Conservation (phyloP, 371 early-diverging fungal species). For the Circinella minor region DNA sequence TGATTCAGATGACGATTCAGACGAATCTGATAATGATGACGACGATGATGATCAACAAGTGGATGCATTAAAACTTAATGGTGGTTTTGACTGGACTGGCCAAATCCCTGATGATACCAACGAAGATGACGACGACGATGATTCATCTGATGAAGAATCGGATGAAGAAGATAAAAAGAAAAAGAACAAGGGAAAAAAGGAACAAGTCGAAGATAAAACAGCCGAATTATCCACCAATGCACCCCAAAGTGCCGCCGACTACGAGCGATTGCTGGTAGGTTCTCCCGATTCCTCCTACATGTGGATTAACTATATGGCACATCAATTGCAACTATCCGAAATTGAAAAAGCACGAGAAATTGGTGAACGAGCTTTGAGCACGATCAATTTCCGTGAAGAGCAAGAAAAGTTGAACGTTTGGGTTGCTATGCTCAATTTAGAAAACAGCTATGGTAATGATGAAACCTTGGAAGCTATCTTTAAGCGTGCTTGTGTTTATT, state of each 20-base stretch:
- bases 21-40: slow-evolving; percentile 51
- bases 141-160: slow-evolving; percentile 28
- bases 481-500: slow-evolving; percentile 80
- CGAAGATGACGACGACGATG: slow-evolving; percentile 26
- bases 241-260: slow-evolving; percentile 73
- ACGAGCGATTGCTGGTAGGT: slow-evolving; percentile 88
- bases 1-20: slow-evolving; percentile 58
- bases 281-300: slow-evolving; percentile 95
- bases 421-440: slow-evolving; percentile 93
- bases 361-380: slow-evolving; percentile 91
- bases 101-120: slow-evolving; percentile 33
- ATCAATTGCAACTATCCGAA: slow-evolving; percentile 88
- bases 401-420: slow-evolving; percentile 96
- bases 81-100: slow-evolving; percentile 71
- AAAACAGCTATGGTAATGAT: slow-evolving; percentile 88
- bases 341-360: slow-evolving; percentile 90
- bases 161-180: slow-evolving; percentile 54
- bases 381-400: slow-evolving; percentile 92
- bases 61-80: slow-evolving; percentile 38
- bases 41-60: slow-evolving; percentile 56
- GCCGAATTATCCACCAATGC: slow-evolving; percentile 60
- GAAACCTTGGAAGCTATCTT: slow-evolving; percentile 81
- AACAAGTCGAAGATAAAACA: slow-evolving; percentile 56
- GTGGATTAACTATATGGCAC: slow-evolving; percentile 99
- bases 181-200: slow-evolving; percentile 54